These are phyloP conservation scores for Sesbania bispinosa DNA, from an alignment of 306 rosid species.

Conservation along the genomic window DNA sequence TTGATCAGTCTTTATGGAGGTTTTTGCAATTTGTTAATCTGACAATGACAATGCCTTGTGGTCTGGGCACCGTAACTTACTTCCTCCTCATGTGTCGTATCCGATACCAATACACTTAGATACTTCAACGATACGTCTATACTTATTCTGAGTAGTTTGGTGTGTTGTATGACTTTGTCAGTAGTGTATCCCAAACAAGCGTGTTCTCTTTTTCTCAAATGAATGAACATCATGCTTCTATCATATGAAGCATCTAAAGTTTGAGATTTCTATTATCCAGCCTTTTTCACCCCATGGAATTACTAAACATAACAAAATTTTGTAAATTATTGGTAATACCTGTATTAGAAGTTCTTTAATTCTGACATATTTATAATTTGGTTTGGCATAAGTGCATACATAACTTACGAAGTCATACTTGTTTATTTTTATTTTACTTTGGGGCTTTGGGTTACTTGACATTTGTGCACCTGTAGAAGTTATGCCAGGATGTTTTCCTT, in stretches of 20 bases:
- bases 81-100: too few relatives aligned
- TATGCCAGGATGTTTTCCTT: neutral
- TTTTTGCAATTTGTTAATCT: constrained; percentile 1
- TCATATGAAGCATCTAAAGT: neutral
- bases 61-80: too few relatives aligned
- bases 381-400: neutral
- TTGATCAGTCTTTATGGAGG: neutral
- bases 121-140: too few relatives aligned
- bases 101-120: too few relatives aligned
- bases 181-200: too few relatives aligned
- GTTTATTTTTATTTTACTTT: neutral
- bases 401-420: neutral
- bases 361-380: neutral
- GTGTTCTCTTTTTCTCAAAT: too few relatives aligned
- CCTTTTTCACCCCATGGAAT: neutral
- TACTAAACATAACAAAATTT: neutral
- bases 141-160: neutral
- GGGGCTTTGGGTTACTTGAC: neutral
- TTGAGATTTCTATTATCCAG: neutral
- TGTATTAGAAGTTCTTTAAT: neutral
- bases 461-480: neutral
- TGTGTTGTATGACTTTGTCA: too few relatives aligned
- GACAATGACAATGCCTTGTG: too few relatives aligned
- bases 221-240: neutral
- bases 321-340: neutral